phyloP scores from a whole-genome alignment of 495 filamentous ascomycete species.

The Cudoniella acicularis region DNA sequence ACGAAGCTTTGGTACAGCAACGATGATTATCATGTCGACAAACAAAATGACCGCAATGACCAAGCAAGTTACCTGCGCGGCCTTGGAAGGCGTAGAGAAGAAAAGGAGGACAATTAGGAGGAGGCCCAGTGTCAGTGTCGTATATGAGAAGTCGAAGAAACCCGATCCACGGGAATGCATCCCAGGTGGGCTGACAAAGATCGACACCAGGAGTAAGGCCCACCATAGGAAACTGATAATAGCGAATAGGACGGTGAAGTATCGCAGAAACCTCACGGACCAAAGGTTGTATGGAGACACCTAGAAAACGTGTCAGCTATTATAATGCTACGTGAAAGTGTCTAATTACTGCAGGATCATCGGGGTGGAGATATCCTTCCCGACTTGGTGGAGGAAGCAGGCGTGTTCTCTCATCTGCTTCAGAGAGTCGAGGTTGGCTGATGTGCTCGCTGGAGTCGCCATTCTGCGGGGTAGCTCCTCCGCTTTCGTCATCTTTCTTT shows the following conservation, averaged over 20 bases:
- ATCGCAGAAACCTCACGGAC: conserved; percentile 75
- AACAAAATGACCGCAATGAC: conserved; percentile 69
- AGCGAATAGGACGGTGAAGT: conserved; percentile 63
- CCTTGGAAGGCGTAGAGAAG: conserved; percentile 76
- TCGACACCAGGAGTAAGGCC: conserved; percentile 76
- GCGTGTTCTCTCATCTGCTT: conserved; percentile 61
- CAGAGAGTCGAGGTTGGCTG: conserved; percentile 11
- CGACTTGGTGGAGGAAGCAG: conserved; percentile 51
- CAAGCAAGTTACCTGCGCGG: conserved; percentile 65
- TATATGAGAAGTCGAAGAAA: conserved; percentile 82
- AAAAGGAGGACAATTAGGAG: conserved; percentile 77
- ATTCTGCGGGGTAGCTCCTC: conserved; percentile 10
- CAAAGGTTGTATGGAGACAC: conserved; percentile 95
- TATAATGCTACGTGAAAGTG: conserved; percentile 6
- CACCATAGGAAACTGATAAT: conserved; percentile 83
- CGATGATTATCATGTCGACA: conserved; percentile 72
- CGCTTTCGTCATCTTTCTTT: conserved; percentile 40
- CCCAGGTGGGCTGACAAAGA: conserved; percentile 83
- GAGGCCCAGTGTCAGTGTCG: conserved; percentile 67
- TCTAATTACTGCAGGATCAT: conserved; percentile 82
- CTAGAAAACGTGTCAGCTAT: conserved; percentile 36
- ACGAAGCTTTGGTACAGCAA: conserved; percentile 66
- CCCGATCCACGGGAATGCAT: conserved; percentile 84
- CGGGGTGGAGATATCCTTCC: conserved; percentile 74
- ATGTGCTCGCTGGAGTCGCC: conserved; percentile 22